Percentiles rank a stretch among this genome's conserved stretches.
Evolutionary conservation across 257 asterid species (phyloP).

Genomic region (Jasminum sambac): DNA sequence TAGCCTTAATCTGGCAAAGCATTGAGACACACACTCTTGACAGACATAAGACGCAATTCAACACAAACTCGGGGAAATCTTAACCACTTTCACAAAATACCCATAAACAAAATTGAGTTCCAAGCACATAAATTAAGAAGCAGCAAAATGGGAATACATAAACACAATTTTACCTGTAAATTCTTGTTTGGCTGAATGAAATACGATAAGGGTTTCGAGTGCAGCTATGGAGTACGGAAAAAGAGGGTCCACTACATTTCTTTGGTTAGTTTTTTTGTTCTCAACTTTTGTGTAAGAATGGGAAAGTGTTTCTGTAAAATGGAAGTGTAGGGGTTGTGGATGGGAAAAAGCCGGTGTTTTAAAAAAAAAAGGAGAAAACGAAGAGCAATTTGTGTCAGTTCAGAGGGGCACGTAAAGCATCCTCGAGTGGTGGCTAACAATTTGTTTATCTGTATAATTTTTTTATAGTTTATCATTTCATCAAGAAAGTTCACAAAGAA

Average conservation of each 20-base stretch:
- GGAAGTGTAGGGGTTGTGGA: slow-evolving; percentile 12
- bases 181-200: slow-evolving; percentile 11
- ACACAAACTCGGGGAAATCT: slow-evolving; percentile 14
- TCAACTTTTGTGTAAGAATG: neutral
- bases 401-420: slow-evolving; percentile 33
- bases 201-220: slow-evolving; percentile 12
- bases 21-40: neutral
- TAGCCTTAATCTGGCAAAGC: neutral
- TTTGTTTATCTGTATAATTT: neutral
- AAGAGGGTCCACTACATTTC: neutral
- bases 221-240: neutral
- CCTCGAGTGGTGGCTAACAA: slow-evolving; percentile 26
- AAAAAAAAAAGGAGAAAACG: slow-evolving; percentile 5
- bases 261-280: neutral
- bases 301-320: slow-evolving; percentile 11
- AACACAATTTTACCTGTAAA: slow-evolving; percentile 26
- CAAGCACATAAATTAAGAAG: slow-evolving; percentile 8
- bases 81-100: neutral
- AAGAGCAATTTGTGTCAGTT: neutral
- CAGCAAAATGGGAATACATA: neutral
- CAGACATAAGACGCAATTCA: neutral
- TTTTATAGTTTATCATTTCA: neutral
- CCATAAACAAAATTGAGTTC: slow-evolving; percentile 12
- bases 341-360: slow-evolving; percentile 16
- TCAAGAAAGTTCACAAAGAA: neutral